A percentile compares a stretch with the other conserved stretches of the same genome.
Conservation (phyloP, 257 asterid genomes). For the Salvia miltiorrhiza region DNA sequence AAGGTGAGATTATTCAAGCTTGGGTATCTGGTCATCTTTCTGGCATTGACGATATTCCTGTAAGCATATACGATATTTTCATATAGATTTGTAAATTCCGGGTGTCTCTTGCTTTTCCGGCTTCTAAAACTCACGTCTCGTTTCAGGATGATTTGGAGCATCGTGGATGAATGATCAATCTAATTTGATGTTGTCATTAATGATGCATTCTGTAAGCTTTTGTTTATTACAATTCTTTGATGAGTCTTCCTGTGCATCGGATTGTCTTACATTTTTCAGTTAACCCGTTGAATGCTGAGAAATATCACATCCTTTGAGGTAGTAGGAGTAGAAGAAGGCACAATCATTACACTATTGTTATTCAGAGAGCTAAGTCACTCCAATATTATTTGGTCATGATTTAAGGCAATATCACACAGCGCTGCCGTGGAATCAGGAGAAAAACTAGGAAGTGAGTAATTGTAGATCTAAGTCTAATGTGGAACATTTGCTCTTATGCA, state of each 20-base stretch:
- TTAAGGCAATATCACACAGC: not conserved
- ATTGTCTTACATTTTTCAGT: not conserved
- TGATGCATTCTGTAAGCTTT: constrained; percentile 23
- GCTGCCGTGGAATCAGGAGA: not conserved
- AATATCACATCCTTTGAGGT: not conserved
- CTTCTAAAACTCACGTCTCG: not conserved
- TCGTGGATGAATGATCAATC: constrained; percentile 51
- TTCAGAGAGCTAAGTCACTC: not conserved
- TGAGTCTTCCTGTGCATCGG: not conserved
- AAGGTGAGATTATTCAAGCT: constrained; percentile 64
- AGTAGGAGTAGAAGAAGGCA: not conserved
- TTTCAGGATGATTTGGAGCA: constrained; percentile 75
- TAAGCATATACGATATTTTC: constrained; percentile 21
- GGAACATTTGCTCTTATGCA: not conserved
- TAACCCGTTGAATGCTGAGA: not conserved
- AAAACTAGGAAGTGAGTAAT: not conserved
- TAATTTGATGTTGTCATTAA: constrained; percentile 17
- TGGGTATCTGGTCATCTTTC: constrained; percentile 50
- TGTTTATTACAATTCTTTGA: constrained; percentile 1
- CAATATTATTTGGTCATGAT: not conserved
- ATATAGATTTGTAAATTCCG: not conserved
- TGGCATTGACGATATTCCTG: constrained; percentile 61
- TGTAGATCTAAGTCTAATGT: not conserved
- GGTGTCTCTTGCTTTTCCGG: constrained; percentile 3
- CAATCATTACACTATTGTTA: not conserved